Percentiles rank a stretch among this genome's conserved stretches.
Conservation (phyloP, 164 flowering plant genomes). For the Magnolia officinalis region DNA sequence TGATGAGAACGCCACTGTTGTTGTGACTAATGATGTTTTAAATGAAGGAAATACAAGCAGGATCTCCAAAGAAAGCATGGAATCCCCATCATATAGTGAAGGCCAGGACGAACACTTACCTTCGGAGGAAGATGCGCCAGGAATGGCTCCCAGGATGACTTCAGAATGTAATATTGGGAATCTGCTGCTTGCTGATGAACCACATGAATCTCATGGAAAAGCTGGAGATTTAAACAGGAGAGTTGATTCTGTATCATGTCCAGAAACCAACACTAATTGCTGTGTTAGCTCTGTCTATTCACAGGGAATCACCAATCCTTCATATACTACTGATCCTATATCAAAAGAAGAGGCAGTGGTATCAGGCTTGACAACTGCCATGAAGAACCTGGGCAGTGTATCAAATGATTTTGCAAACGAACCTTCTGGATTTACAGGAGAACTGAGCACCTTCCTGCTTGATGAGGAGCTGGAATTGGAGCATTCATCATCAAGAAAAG, state of each 20-base stretch:
- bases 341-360: conserved; percentile 12
- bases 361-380: conserved; percentile 12
- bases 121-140: conserved; percentile 9
- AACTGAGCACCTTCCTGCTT: conserved; percentile 63
- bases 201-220: conserved; percentile 15
- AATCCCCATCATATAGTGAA: conserved; percentile 11
- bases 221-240: conserved; percentile 9
- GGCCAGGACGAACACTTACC: conserved; percentile 11
- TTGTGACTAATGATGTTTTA: conserved; percentile 9
- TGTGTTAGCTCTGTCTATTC: conserved; percentile 9
- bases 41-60: conserved; percentile 10
- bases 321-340: conserved; percentile 13
- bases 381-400: conserved; percentile 23
- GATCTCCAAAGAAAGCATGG: conserved; percentile 10
- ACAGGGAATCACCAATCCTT: conserved; percentile 15
- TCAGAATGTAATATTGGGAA: conserved; percentile 15
- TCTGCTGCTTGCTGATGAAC: conserved; percentile 13
- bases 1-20: conserved; percentile 12
- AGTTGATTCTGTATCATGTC: conserved; percentile 14
- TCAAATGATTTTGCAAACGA: conserved; percentile 48
- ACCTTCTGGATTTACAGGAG: conserved; percentile 13
- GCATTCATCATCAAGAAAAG: conserved; percentile 31
- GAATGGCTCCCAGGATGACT: conserved; percentile 6
- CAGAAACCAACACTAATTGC: conserved; percentile 5
- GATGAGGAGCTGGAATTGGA: conserved; percentile 90